Base-by-base conservation (phyloP, 176 grass and related monocot genomes). In the Saccharum spontaneum region DNA sequence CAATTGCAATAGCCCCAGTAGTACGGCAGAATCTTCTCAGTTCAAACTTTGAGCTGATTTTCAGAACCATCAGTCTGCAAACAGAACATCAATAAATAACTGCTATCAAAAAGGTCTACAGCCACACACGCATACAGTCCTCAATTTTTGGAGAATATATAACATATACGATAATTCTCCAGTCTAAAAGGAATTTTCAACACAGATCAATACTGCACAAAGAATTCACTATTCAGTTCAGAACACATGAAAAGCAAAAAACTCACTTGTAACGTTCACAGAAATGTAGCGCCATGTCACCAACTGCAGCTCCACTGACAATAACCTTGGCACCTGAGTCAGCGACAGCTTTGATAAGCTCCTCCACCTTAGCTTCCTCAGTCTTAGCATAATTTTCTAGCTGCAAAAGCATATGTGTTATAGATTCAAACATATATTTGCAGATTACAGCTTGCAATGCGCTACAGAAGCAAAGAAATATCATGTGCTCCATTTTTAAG, bases 371-470 rank as follows among this genome's bases (percentile, higher is more conserved):
- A 45, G 93, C 89, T 87, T 98, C 97, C 67, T 98, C 97, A 12
- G 97, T 92, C 84, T 98, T 98, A 40, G 97, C 83, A 89, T 98
- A 98, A 78, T 98, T 98, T 79, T 98, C 97, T 44, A 98, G 89
- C 97, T 98, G 91, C 77, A 54, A 82, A 57, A 61, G 4, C 48
- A 75, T 43, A 33, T 34, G 26, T 17, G 4, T 65, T 81, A 69
- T 43, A 78, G 50, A 34, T 7, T 74, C 23, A 26, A 67, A 15
- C 24, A 86, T 1, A 83, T 81, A 82, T 37, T 78, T 54, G 16
- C 48, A 17, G 16, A 67, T 50, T n/a, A 75, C 15, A 50, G 14
- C 5, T 82, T 77, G 1, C 2, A 10, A 82, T 75, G 15, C 59
- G 69, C 45, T 36, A 87, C 5, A 77, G 31, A 84, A 73, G 15